Percentiles rank a stretch among this genome's conserved stretches.
Conservation (phyloP, 2,329 filamentous ascomycete species). For the Exophiala xenobiotica region DNA sequence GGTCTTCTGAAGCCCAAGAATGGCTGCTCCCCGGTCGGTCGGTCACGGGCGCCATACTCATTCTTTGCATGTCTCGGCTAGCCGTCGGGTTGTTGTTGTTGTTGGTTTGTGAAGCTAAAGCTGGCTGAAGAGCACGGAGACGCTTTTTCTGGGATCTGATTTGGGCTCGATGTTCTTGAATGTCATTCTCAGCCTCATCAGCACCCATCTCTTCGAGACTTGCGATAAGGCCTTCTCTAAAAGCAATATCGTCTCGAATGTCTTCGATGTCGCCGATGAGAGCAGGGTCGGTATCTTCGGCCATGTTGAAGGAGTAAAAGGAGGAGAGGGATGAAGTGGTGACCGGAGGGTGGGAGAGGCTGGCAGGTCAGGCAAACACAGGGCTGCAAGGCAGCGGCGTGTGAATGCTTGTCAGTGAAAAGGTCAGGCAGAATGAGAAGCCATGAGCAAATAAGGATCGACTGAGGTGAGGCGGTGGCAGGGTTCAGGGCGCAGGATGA, state of each 20-base stretch:
- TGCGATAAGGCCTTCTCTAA: constrained; percentile 22
- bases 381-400: not conserved
- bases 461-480: not conserved
- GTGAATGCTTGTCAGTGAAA: not conserved
- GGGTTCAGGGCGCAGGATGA: not conserved
- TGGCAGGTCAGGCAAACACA: not conserved
- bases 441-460: not conserved
- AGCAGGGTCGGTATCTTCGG: constrained; percentile 8
- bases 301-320: constrained; percentile 17
- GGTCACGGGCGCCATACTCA: not conserved
- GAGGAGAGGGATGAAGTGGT: not conserved
- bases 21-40: not conserved
- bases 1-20: not conserved
- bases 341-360: too few relatives aligned
- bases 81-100: not conserved
- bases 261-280: constrained; percentile 16
- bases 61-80: not conserved
- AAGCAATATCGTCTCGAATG: constrained; percentile 25
- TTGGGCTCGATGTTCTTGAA: constrained; percentile 7
- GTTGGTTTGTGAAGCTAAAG: too few relatives aligned
- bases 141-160: constrained; percentile 15
- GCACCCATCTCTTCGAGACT: constrained; percentile 15
- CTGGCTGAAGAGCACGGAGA: constrained; percentile 9
- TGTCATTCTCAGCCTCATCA: constrained; percentile 14
- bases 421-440: not conserved